Conservation (phyloP, 345 rosid genomes). For the Arabidopsis suecica region DNA sequence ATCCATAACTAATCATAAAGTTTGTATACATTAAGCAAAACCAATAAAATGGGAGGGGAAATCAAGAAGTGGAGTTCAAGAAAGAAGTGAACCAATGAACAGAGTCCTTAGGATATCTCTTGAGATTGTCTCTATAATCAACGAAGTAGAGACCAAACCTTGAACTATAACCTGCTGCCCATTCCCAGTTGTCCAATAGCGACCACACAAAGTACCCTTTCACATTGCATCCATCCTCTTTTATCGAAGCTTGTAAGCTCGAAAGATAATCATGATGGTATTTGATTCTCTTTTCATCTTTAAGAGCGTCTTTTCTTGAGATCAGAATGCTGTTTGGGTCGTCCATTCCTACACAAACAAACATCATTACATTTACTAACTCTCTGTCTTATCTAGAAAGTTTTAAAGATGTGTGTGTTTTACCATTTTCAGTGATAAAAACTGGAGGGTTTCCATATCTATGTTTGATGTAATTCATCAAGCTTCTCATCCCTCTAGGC, state of each 20-base stretch:
- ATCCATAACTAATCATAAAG: background rate
- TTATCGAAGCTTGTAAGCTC: conserved; percentile 78
- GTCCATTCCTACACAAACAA: conserved; percentile 80
- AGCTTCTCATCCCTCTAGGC: conserved; percentile 63
- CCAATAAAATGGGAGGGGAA: background rate
- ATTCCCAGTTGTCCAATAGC: conserved; percentile 91
- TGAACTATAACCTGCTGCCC: conserved; percentile 88
- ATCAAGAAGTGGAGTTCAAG: conserved; percentile 54
- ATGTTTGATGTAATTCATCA: conserved; percentile 60
- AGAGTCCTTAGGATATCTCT: conserved; percentile 90
- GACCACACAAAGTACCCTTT: conserved; percentile 97
- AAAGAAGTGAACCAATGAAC: conserved; percentile 93
- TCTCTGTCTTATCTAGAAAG: background rate
- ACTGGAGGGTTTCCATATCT: conserved; percentile 61
- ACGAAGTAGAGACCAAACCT: conserved; percentile 93
- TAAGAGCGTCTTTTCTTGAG: conserved; percentile 61
- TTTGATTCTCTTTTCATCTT: conserved; percentile 80
- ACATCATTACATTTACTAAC: background rate
- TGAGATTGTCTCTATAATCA: conserved; percentile 78
- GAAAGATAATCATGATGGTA: conserved; percentile 83
- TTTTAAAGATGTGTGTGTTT: conserved; percentile 1
- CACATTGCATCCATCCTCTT: conserved; percentile 96
- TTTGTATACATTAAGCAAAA: conserved; percentile 3
- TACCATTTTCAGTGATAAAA: conserved; percentile 65
- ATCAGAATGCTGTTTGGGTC: conserved; percentile 62